Evolutionary conservation across 371 early-diverging fungal species (phyloP).

Genomic region (Cokeromyces recurvatus): DNA sequence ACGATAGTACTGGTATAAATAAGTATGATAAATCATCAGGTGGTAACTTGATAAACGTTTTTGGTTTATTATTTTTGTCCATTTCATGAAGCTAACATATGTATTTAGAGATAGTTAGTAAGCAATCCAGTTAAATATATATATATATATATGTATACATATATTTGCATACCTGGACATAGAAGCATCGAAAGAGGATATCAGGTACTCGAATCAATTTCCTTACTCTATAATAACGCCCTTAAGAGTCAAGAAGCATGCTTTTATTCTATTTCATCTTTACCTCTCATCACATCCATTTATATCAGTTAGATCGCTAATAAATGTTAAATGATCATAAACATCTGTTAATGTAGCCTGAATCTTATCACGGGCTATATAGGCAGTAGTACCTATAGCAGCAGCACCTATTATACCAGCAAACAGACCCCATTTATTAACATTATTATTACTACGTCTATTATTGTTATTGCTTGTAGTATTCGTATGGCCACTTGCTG

Average conservation of each 20-base stretch:
- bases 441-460: neutral
- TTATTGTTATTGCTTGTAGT: neutral
- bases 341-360: conserved; percentile 31
- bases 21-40: conserved; percentile 30
- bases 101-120: too few relatives aligned
- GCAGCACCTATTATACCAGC: conserved; percentile 53
- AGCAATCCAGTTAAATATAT: too few relatives aligned
- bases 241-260: neutral
- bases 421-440: conserved; percentile 39
- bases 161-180: conserved; percentile 45
- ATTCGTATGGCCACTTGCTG: conserved; percentile 6
- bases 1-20: conserved; percentile 28
- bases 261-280: neutral
- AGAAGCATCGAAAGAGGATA: conserved; percentile 52
- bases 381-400: conserved; percentile 46
- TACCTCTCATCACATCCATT: conserved; percentile 33
- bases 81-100: conserved; percentile 6
- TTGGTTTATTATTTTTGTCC: conserved; percentile 9
- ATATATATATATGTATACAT: too few relatives aligned
- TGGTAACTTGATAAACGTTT: conserved; percentile 49
- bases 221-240: conserved; percentile 36
- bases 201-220: conserved; percentile 30
- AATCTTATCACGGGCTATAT: conserved; percentile 36
- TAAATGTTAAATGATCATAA: conserved; percentile 52
- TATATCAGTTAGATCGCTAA: conserved; percentile 34